Conservation (phyloP, 805 yeast genomes). For the Candida golubevii region DNA sequence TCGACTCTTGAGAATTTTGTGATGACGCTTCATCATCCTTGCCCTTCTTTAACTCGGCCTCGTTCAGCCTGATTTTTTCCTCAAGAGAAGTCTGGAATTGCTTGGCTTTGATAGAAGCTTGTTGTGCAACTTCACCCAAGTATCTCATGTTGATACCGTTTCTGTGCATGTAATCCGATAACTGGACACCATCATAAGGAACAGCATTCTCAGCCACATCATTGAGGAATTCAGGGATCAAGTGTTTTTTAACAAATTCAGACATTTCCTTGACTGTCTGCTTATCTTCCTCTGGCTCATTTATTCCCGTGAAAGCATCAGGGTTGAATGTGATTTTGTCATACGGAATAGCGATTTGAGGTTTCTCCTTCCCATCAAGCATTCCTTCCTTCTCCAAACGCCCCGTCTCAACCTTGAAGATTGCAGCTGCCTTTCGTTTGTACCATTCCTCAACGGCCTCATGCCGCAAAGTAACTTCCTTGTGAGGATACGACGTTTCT, state of each 20-base stretch:
- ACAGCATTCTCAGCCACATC: conserved; percentile 53
- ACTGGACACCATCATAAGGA: conserved; percentile 81
- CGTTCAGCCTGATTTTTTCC: conserved; percentile 24
- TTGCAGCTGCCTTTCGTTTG: conserved; percentile 57
- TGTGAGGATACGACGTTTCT: conserved; percentile 70
- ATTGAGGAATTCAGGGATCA: conserved; percentile 60
- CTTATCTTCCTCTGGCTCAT: conserved; percentile 47
- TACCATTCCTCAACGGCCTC: conserved; percentile 94
- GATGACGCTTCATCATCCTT: conserved; percentile 14
- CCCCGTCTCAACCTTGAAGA: conserved; percentile 48
- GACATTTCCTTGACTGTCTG: conserved; percentile 68
- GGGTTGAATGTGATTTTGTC: conserved; percentile 66
- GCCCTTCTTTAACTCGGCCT: conserved; percentile 18
- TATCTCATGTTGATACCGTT: conserved; percentile 88
- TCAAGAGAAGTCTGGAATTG: conserved; percentile 13
- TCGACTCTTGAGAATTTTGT: conserved; percentile 2
- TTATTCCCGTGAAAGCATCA: conserved; percentile 57
- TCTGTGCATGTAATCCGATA: conserved; percentile 64
- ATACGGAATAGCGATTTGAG: conserved; percentile 50
- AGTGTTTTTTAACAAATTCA: conserved; percentile 49
- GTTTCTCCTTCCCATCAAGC: conserved; percentile 38
- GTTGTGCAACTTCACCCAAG: conserved; percentile 58
- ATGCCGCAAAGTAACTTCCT: conserved; percentile 70
- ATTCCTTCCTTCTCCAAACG: conserved; percentile 33
- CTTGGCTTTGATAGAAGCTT: conserved; percentile 21